A percentile compares a stretch with the other conserved stretches of the same genome.
These are phyloP conservation scores for Saccharomycopsis guyanensis DNA, from an alignment of 805 yeast species.

Conservation along the genomic window DNA sequence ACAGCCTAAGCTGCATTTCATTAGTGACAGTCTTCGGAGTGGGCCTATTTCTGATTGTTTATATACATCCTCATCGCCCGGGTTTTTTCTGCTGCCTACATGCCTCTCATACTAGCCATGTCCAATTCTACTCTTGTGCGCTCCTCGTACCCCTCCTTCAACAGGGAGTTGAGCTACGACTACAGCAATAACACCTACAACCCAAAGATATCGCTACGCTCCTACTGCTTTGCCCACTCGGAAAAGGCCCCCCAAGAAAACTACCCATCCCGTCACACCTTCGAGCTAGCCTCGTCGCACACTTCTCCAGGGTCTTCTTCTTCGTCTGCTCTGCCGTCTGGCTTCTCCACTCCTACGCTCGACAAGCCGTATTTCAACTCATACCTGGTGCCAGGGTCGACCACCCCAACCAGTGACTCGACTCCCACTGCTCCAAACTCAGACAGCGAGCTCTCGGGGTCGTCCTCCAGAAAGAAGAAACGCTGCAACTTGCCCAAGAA, in stretches of 20 bases:
- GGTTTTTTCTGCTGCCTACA: too few relatives aligned
- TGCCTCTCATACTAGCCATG: too few relatives aligned
- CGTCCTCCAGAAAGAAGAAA: conserved; percentile 28
- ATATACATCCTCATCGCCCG: not conserved
- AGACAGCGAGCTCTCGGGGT: not conserved
- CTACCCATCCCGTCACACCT: not conserved
- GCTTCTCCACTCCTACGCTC: not conserved
- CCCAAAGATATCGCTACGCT: conserved; percentile 20
- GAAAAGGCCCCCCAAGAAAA: not conserved
- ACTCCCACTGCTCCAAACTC: not conserved
- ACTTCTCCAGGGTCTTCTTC: not conserved
- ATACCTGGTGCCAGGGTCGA: not conserved
- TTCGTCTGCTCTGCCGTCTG: not conserved
- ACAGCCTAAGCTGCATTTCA: not conserved
- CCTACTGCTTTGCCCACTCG: conserved; percentile 15
- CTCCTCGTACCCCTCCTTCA: conserved; percentile 6
- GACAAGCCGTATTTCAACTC: not conserved
- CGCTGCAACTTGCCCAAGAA: conserved; percentile 75
- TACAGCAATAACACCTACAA: conserved; percentile 20
- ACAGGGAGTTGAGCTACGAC: conserved; percentile 17
- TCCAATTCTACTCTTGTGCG: not conserved
- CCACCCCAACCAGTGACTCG: not conserved
- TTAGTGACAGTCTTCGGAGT: not conserved
- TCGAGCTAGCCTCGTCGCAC: not conserved
- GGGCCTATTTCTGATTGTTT: not conserved